These are phyloP conservation scores for Zymoseptoria passerinii DNA, from an alignment of 2,329 filamentous ascomycete genomes.

Conservation along the genomic window DNA sequence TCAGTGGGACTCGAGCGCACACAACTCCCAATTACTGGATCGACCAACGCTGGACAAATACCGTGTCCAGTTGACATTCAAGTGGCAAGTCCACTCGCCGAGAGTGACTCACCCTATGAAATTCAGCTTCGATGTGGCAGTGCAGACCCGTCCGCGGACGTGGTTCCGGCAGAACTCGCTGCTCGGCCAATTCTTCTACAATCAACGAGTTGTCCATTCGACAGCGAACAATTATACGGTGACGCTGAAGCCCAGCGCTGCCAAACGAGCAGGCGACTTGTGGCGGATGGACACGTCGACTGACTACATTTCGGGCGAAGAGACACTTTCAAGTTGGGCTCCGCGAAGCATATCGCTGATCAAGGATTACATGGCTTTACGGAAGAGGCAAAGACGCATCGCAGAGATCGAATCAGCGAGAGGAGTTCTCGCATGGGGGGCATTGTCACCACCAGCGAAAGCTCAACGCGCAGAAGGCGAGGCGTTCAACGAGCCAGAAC, in stretches of 20 bases:
- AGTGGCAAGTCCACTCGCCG: conserved; percentile 77
- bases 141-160: conserved; percentile 75
- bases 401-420: conserved; percentile 73
- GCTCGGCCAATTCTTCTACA: conserved; percentile 79
- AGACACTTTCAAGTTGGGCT: conserved; percentile 73
- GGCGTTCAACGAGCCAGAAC: conserved; percentile 28
- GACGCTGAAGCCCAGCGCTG: conserved; percentile 75
- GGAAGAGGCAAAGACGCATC: conserved; percentile 63
- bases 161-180: conserved; percentile 82
- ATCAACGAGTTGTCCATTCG: conserved; percentile 76
- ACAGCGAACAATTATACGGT: conserved; percentile 80
- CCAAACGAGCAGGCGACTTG: conserved; percentile 83
- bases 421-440: conserved; percentile 44
- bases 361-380: conserved; percentile 71
- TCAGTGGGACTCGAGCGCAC: conserved; percentile 93
- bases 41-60: conserved; percentile 88
- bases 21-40: conserved; percentile 87
- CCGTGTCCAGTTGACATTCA: conserved; percentile 76
- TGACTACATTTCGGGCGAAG: conserved; percentile 94
- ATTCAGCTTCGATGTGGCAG: conserved; percentile 70
- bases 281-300: conserved; percentile 95
- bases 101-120: conserved; percentile 82
- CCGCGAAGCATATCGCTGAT: conserved; percentile 85
- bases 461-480: conserved; percentile 10
- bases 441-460: conserved; percentile 40